phyloP scores from a whole-genome alignment of 257 asterid genomes.

The Solanum pinnatisectum region DNA sequence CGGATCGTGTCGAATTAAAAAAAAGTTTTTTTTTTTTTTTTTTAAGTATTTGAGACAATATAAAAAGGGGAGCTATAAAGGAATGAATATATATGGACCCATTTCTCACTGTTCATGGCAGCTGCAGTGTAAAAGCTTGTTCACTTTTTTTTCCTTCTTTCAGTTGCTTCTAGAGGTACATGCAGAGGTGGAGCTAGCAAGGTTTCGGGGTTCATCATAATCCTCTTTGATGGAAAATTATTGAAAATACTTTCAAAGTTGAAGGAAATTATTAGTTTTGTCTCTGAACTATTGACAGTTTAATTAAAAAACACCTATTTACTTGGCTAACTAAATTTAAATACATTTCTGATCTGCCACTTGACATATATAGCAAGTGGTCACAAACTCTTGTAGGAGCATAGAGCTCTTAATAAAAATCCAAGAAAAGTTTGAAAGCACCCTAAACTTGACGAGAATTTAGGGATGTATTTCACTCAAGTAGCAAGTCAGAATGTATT shows the following conservation, averaged over 20 bases:
- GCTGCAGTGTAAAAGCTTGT: not conserved
- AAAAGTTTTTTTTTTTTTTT: not conserved
- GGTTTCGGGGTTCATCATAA: not conserved
- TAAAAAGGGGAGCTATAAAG: slow-evolving; percentile 39
- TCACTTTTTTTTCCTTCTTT: not conserved
- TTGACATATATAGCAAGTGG: not conserved
- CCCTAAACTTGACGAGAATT: too few species aligned
- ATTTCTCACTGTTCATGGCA: not conserved
- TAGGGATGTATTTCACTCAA: too few species aligned
- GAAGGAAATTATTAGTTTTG: not conserved
- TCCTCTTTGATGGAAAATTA: too few species aligned
- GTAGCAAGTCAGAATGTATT: not conserved
- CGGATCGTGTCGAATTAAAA: slow-evolving; percentile 76
- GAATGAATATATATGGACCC: slow-evolving; percentile 1
- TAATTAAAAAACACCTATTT: too few species aligned
- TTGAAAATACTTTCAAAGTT: accelerated
- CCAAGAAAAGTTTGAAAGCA: too few species aligned
- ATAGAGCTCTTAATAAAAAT: too few species aligned
- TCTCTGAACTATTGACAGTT: not conserved
- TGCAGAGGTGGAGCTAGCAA: not conserved
- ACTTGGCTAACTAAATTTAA: too few species aligned
- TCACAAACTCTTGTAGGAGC: too few species aligned
- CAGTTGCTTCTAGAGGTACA: not conserved
- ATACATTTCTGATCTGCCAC: too few species aligned
- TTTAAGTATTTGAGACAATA: slow-evolving; percentile 37